Conservation (phyloP, 805 yeast genomes). For the Wickerhamomyces queroliae region DNA sequence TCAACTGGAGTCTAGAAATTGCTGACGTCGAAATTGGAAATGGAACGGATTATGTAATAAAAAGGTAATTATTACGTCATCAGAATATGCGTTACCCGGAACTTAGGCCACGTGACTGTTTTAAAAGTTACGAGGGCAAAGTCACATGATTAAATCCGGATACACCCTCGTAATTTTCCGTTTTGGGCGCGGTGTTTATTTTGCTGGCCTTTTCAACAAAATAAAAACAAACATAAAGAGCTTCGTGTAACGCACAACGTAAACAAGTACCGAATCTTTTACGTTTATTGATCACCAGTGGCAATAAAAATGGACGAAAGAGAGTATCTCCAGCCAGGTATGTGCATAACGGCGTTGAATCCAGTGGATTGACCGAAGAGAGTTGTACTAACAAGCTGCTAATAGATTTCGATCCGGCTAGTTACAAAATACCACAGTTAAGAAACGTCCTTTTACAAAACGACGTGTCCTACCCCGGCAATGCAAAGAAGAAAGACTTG, state of each 20-base stretch:
- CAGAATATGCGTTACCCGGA: too few species aligned
- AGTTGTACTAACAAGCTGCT: background rate
- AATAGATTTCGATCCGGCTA: constrained; percentile 60
- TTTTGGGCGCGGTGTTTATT: constrained; percentile 1
- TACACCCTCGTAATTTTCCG: too few species aligned
- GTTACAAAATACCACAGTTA: constrained; percentile 63
- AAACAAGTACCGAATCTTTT: background rate
- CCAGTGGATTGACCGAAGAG: background rate
- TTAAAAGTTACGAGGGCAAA: too few species aligned
- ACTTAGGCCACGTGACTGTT: too few species aligned
- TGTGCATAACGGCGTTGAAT: constrained; percentile 4
- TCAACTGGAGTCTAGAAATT: too few species aligned
- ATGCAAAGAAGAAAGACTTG: constrained; percentile 64
- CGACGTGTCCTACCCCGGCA: constrained; percentile 52
- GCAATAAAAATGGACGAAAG: constrained; percentile 26
- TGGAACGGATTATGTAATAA: too few species aligned
- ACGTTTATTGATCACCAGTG: background rate
- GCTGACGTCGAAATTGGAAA: too few species aligned
- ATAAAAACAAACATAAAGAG: constrained; percentile 1
- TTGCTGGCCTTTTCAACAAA: constrained; percentile 6
- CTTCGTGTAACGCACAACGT: too few species aligned
- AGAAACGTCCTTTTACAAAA: constrained; percentile 60
- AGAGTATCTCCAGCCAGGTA: constrained; percentile 31
- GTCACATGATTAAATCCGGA: too few species aligned
- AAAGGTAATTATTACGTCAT: too few species aligned